phyloP scores from a whole-genome alignment of 306 rosid genomes.

The Biancaea sappan region DNA sequence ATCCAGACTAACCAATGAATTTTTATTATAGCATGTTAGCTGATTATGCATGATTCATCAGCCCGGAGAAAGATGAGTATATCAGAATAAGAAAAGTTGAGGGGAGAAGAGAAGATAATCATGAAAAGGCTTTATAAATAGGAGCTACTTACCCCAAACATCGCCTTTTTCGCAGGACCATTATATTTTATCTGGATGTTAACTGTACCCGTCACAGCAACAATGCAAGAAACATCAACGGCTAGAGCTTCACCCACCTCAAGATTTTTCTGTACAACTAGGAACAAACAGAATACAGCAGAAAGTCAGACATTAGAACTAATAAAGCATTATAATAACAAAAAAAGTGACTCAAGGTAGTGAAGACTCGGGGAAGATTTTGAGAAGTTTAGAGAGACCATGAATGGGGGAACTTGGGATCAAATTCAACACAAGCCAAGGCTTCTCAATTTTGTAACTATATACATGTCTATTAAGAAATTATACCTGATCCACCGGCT shows the following conservation, averaged over 20 bases:
- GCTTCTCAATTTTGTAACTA: background rate
- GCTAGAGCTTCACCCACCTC: conserved; percentile 83
- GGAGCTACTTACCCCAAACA: conserved; percentile 81
- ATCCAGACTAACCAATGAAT: background rate
- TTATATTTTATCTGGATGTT: conserved; percentile 82
- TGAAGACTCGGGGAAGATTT: background rate
- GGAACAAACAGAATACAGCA: conserved; percentile 39
- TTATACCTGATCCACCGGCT: conserved; percentile 72
- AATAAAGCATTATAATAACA: background rate
- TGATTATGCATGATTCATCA: background rate
- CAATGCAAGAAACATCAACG: conserved; percentile 91
- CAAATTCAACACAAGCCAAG: background rate
- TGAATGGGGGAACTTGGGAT: background rate
- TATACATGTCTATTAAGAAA: background rate
- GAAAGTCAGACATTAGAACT: conserved; percentile 34
- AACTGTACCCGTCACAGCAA: conserved; percentile 74
- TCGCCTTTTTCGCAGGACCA: conserved; percentile 81
- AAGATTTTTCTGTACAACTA: conserved; percentile 97
- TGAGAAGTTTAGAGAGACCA: background rate
- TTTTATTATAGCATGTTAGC: background rate
- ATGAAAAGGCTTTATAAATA: conserved; percentile 2
- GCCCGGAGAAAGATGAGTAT: background rate
- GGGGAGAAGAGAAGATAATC: background rate
- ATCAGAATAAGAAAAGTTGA: background rate
- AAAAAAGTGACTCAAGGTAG: too few species aligned